Conservation (phyloP, 768 basidiomycete species). For the Termitomyces sp. region DNA sequence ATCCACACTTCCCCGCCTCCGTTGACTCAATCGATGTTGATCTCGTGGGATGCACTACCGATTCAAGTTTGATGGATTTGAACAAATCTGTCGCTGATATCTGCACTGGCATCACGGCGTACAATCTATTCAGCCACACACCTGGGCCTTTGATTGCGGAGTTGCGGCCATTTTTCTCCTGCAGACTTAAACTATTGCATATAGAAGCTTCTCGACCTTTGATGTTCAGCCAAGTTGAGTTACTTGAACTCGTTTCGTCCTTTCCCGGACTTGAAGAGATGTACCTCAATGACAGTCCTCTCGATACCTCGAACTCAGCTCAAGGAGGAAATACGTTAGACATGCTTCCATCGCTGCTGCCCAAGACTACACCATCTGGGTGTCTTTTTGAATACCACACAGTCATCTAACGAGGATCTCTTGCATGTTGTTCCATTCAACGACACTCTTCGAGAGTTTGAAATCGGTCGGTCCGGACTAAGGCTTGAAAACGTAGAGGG, state of each 20-base stretch:
- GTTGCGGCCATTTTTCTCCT: background rate
- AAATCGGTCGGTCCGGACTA: background rate
- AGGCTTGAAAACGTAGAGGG: background rate
- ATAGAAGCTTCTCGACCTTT: background rate
- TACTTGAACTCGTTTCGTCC: background rate
- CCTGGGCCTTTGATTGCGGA: background rate
- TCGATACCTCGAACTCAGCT: accelerated
- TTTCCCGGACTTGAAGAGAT: background rate
- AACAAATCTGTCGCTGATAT: background rate
- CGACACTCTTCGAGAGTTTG: background rate
- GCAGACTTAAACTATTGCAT: background rate
- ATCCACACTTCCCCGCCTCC: background rate
- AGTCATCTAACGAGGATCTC: background rate
- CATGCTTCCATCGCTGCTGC: background rate
- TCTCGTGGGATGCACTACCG: background rate
- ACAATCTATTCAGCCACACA: background rate
- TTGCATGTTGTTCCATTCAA: background rate
- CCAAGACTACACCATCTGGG: background rate
- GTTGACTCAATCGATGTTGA: background rate
- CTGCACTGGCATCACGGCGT: background rate
- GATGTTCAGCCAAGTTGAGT: background rate
- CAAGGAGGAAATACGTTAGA: background rate
- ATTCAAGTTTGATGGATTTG: background rate
- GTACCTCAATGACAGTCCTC: background rate
- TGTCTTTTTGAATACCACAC: background rate